Base-by-base conservation (phyloP, 1,284 basidiomycete species). In the Trichosporon coremiiforme region DNA sequence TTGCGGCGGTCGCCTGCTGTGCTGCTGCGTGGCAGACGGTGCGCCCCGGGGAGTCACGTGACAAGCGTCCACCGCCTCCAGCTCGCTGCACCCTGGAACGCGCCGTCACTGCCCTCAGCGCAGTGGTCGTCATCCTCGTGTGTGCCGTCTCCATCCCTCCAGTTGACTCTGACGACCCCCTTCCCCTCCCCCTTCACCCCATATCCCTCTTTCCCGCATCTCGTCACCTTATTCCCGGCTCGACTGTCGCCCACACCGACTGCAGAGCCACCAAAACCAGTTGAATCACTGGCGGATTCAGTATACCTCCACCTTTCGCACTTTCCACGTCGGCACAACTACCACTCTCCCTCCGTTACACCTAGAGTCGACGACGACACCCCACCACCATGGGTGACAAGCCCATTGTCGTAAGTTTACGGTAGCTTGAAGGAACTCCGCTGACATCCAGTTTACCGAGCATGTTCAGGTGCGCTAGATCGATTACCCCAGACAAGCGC, bases 391-490 rank as follows among this genome's bases (percentile, higher is more conserved):
- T 83, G 81, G 78, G 76, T 68, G 81, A 83, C 71, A 83, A 83
- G 74, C 81, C 81, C 47, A 83, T 83, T 73, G 77, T 74, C 68
- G 81, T 82, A 62, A 66, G 81, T 77, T 20, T 2, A 20, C 57
- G 17, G 9, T 6, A 4, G 2, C n/a, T n/a, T n/a, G n/a, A n/a
- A 2, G 4, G 45, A 17, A 38, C 17, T 15, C 55, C 60, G 73
- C 69, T 73, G 62, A 70, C 65, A 20, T 17, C 4, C 71, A 84
- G 80, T 85, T 85, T 78, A 84, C 84, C 67, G 84, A 85, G 82
- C 84, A 85, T 75, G 78, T 85, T 66, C 84, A 85, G 83, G 83
- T 84, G 66, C 55, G 81, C 60, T 25, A 25, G 31, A 29, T 10
- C 15, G 17, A 13, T 47, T 29, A 33, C 57, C 29, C 57, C 29